Percentiles rank a stretch among this genome's conserved stretches.
Conservation (phyloP, 2,329 filamentous ascomycete species). For the Tolypocladium sp. region DNA sequence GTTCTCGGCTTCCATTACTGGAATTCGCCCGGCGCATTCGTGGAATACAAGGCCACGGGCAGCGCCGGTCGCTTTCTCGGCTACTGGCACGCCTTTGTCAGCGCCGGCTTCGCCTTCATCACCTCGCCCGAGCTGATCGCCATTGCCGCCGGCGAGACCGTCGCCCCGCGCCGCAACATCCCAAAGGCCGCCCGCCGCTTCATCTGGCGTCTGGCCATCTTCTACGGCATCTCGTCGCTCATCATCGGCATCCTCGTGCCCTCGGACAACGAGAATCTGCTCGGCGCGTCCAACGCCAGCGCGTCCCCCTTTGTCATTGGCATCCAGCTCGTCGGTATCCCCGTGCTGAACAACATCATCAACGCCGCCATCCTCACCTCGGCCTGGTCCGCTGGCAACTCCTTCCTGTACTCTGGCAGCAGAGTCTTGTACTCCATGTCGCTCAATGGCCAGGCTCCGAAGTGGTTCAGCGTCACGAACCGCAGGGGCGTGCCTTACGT, state of each 20-base stretch:
- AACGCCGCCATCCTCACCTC: slow-evolving; percentile 61
- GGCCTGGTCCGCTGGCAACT: slow-evolving; percentile 53
- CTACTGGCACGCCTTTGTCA: slow-evolving; percentile 47
- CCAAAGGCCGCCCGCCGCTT: slow-evolving; percentile 56
- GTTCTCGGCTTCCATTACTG: slow-evolving; percentile 34
- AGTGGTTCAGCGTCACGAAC: slow-evolving; percentile 49
- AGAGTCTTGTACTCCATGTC: slow-evolving; percentile 63
- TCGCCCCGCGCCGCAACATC: slow-evolving; percentile 55
- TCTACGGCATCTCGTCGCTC: slow-evolving; percentile 54
- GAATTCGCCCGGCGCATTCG: slow-evolving; percentile 33
- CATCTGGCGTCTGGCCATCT: slow-evolving; percentile 52
- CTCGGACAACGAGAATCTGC: slow-evolving; percentile 54
- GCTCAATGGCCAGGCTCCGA: slow-evolving; percentile 56
- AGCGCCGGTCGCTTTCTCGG: slow-evolving; percentile 45
- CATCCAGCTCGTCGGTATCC: slow-evolving; percentile 57
- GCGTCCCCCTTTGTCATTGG: slow-evolving; percentile 58
- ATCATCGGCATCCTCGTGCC: slow-evolving; percentile 54
- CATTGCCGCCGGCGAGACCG: slow-evolving; percentile 56
- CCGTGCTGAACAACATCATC: slow-evolving; percentile 54
- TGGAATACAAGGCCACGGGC: slow-evolving; percentile 35
- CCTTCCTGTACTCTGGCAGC: slow-evolving; percentile 57
- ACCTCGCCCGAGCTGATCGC: slow-evolving; percentile 54
- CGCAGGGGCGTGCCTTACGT: slow-evolving; percentile 51
- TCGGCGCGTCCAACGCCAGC: slow-evolving; percentile 45
- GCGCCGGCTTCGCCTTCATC: slow-evolving; percentile 53